A percentile compares a stretch with the other conserved stretches of the same genome.
Evolutionary conservation across 2,329 filamentous ascomycete species (phyloP).

Genomic region (Boeremia lycopersici): DNA sequence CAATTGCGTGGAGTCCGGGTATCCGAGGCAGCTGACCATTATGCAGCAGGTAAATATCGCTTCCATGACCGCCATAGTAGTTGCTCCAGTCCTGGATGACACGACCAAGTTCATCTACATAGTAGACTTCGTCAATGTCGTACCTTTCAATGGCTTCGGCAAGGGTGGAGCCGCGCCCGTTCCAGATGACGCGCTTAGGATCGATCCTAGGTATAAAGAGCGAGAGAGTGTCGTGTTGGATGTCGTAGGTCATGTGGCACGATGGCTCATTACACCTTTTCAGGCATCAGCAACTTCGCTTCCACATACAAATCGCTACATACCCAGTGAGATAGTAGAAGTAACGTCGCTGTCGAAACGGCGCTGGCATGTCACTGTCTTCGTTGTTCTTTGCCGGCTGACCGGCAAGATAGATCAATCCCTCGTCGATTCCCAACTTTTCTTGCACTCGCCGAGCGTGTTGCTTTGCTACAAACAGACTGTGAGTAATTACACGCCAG

Average conservation of each 20-base stretch:
- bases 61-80: conserved; percentile 23
- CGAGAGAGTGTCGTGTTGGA: conserved; percentile 65
- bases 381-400: conserved; percentile 57
- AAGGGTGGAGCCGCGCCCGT: conserved; percentile 64
- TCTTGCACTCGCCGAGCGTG: conserved; percentile 48
- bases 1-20: conserved; percentile 13
- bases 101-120: conserved; percentile 46
- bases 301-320: conserved; percentile 8
- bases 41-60: conserved; percentile 46
- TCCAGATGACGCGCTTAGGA: conserved; percentile 66
- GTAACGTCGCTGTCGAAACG: conserved; percentile 65
- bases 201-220: conserved; percentile 77
- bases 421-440: conserved; percentile 40
- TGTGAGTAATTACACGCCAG: not conserved
- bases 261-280: conserved; percentile 55
- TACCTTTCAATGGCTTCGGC: conserved; percentile 66
- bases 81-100: conserved; percentile 42
- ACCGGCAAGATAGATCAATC: conserved; percentile 64
- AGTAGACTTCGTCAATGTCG: conserved; percentile 74
- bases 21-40: conserved; percentile 24
- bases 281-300: conserved; percentile 14
- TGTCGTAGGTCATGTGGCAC: conserved; percentile 63
- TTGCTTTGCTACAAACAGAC: conserved; percentile 42
- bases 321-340: conserved; percentile 66
- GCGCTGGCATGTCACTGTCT: conserved; percentile 63